A percentile compares a stretch with the other conserved stretches of the same genome.
Evolutionary conservation across 768 basidiomycete species (phyloP).

Genomic region (Lactarius trivialis): DNA sequence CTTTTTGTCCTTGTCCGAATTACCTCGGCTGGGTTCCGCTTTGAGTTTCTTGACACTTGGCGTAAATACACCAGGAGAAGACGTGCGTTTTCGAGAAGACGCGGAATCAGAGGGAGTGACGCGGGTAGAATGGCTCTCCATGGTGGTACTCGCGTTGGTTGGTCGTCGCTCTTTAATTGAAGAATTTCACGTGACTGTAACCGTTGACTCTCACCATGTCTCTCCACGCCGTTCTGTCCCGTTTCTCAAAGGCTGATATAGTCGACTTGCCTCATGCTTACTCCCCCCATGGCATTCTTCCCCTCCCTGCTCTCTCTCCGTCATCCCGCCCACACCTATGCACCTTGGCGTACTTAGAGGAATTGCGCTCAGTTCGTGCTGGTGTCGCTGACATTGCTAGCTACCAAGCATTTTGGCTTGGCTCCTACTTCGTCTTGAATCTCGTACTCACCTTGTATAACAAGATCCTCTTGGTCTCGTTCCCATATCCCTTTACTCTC

Average conservation of each 20-base stretch:
- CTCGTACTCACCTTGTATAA: constrained; percentile 91
- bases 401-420: constrained; percentile 50
- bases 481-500: constrained; percentile 94
- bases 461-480: constrained; percentile 84
- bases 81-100: constrained; percentile 6
- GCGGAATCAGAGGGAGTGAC: background rate
- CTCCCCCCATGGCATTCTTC: constrained; percentile 9
- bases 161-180: background rate
- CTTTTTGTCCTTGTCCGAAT: constrained; percentile 25
- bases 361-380: background rate
- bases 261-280: background rate
- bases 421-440: constrained; percentile 85
- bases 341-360: background rate
- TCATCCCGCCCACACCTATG: background rate
- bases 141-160: background rate
- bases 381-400: background rate
- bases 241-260: background rate
- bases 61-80: background rate
- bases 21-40: background rate
- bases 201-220: background rate
- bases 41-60: constrained; percentile 2
- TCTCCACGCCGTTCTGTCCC: background rate
- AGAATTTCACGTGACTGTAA: background rate
- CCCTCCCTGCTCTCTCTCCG: constrained; percentile 14
- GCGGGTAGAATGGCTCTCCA: background rate